phyloP scores from a whole-genome alignment of 2,329 filamentous ascomycete genomes.

The Blumeria hordei region DNA sequence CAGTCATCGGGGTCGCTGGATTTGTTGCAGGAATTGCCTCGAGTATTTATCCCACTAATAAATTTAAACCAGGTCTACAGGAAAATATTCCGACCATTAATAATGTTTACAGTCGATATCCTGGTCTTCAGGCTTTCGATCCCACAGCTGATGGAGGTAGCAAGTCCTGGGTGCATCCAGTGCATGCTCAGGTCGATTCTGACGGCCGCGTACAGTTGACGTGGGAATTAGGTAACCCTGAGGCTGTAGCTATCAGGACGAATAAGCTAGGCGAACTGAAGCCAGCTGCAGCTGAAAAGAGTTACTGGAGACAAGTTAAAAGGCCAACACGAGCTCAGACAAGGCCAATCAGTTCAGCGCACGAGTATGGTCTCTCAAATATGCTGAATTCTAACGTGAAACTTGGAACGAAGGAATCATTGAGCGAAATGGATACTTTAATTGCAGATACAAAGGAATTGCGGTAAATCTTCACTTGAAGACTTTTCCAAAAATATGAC shows the following conservation, averaged over 20 bases:
- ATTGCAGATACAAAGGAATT: no score
- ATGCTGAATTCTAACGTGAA: no score
- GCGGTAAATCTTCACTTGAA: no score
- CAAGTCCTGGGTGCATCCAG: slow-evolving; percentile 12
- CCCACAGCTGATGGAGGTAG: slow-evolving; percentile 12
- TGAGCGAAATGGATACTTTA: no score
- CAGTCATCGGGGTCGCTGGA: slow-evolving; percentile 14
- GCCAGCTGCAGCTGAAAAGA: not conserved
- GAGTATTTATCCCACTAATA: slow-evolving; percentile 2
- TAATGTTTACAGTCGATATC: not conserved
- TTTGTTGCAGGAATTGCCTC: slow-evolving; percentile 10
- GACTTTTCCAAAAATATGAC: no score
- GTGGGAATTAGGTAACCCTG: slow-evolving; percentile 8
- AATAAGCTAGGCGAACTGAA: slow-evolving; percentile 5
- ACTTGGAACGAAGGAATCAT: no score
- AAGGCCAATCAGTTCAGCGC: no score
- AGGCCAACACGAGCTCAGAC: no score
- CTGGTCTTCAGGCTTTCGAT: slow-evolving; percentile 10
- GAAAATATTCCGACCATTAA: not conserved
- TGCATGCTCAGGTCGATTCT: slow-evolving; percentile 11
- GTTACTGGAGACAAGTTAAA: not conserved
- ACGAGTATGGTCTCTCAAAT: no score
- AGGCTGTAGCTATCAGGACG: slow-evolving; percentile 10
- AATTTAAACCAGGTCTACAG: not conserved
- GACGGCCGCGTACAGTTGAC: slow-evolving; percentile 11